These are phyloP conservation scores for Rubia tinctorum DNA, from an alignment of 305 asterid species.

Conservation along the genomic window DNA sequence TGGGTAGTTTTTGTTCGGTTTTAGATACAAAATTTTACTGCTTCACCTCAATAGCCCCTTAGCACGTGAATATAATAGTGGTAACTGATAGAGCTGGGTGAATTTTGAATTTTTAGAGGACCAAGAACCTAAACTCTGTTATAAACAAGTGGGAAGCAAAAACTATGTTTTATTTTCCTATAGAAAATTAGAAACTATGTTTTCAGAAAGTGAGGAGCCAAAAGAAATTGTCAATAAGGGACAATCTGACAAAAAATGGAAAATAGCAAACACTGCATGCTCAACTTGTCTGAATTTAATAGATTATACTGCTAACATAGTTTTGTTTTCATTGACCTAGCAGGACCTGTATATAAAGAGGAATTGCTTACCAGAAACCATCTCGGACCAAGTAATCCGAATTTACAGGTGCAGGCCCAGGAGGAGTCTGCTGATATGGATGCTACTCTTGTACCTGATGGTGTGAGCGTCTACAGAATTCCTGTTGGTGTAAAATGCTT, in stretches of 20 bases:
- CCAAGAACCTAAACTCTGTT: background rate
- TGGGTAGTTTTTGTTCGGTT: background rate
- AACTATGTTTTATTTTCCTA: background rate
- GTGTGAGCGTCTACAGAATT: slow-evolving; percentile 59
- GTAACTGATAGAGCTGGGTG: background rate
- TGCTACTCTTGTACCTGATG: slow-evolving; percentile 40
- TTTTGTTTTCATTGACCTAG: slow-evolving; percentile 38
- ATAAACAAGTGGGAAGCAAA: background rate
- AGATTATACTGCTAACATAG: slow-evolving; percentile 9
- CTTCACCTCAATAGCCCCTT: background rate
- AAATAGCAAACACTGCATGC: background rate
- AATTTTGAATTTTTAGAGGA: background rate
- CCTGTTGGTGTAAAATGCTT: slow-evolving; percentile 82
- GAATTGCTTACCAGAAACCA: slow-evolving; percentile 58
- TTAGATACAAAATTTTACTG: background rate
- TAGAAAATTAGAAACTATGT: background rate
- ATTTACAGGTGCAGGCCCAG: slow-evolving; percentile 32
- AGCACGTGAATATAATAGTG: background rate
- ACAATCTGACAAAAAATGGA: background rate
- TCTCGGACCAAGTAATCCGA: slow-evolving; percentile 42
- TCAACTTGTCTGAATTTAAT: slow-evolving; percentile 19
- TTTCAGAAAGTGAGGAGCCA: background rate
- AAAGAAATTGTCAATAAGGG: background rate
- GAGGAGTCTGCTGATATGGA: slow-evolving; percentile 42
- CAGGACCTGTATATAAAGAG: slow-evolving; percentile 45